Conservation (phyloP, 1,284 basidiomycete species). For the Malassezia slooffiae region DNA sequence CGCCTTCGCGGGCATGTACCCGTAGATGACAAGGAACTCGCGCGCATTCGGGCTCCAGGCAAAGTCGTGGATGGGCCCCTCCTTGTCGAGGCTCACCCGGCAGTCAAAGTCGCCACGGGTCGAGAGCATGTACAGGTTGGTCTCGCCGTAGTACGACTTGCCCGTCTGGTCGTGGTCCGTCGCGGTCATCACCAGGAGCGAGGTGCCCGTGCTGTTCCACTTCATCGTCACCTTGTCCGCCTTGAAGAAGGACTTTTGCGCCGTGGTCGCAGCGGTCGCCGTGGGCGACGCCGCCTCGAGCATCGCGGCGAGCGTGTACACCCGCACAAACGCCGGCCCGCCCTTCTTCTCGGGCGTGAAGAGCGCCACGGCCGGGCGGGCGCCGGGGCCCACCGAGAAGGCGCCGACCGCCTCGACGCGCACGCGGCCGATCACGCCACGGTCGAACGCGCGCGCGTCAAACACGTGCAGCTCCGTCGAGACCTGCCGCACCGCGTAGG, state of each 20-base stretch:
- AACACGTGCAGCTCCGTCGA: constrained; percentile 79
- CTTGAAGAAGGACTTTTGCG: constrained; percentile 85
- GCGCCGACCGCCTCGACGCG: constrained; percentile 68
- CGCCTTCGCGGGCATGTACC: constrained; percentile 91
- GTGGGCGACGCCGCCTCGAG: constrained; percentile 52
- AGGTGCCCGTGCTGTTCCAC: constrained; percentile 79
- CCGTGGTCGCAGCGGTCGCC: constrained; percentile 52
- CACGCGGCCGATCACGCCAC: constrained; percentile 66
- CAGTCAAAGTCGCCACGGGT: constrained; percentile 94
- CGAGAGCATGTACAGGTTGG: constrained; percentile 81
- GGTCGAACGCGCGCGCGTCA: constrained; percentile 61
- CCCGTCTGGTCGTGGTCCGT: constrained; percentile 94
- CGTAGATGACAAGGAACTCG: constrained; percentile 91
- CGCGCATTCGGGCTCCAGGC: constrained; percentile 86
- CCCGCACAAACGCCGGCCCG: constrained; percentile 76
- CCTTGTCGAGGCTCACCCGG: constrained; percentile 82
- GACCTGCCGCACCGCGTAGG: constrained; percentile 72
- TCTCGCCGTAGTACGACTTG: constrained; percentile 97
- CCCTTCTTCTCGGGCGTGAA: constrained; percentile 94
- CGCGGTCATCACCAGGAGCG: constrained; percentile 68
- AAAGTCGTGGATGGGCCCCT: constrained; percentile 94
- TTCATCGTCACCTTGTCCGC: constrained; percentile 87
- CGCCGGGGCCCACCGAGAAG: constrained; percentile 66
- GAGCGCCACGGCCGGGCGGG: constrained; percentile 71
- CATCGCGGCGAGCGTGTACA: constrained; percentile 66